Base-by-base conservation (phyloP, 2,329 filamentous ascomycete genomes). In the Cordyceps sp. region DNA sequence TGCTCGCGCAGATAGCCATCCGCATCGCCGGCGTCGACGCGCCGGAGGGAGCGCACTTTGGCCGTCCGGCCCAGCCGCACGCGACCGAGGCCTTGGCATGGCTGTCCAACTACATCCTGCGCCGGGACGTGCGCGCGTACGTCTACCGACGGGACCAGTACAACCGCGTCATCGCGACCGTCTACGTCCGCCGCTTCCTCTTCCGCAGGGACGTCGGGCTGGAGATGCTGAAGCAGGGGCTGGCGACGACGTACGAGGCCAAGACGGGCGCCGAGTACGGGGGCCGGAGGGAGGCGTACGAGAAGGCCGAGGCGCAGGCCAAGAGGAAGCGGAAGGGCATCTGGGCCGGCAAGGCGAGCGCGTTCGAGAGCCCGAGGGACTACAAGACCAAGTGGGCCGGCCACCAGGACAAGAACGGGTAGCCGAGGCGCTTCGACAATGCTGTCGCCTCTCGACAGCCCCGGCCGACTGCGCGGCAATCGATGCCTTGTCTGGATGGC, bases 221-320 rank as follows among this genome's bases (percentile, higher is more conserved):
- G 37, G 80, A 92, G 53, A 92, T 98, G 86, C 57, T 98, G 38
- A 81, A 74, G 57, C 66, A 61, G 16, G 90, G 90, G 1, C 58
- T 92, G 39, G 90, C 88, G 26, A 93, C 84, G 3, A 78, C 90
- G 4, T 98, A 96, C 51, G 90, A 96, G 57, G 88, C 84, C 19
- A 96, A 93, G 55, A 69, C 65, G 5, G 90, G 88, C 4, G 78
- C 73, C 15, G 90, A 96, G 50, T 98, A 90, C 62, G 90, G 90
- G 17, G 73, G 75, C 0, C 61, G 69, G 34, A 70, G 75, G 44
- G 57, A 61, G 30, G 53, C 64, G 37, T 88, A 88, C 49, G 66
- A 71, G 40, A 64, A 60, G 37, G 74, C 74, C 6, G 76, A 86
- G 55, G 64, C 61, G 29, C 61, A 61, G 50, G 81, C 82, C 4